A percentile compares a stretch with the other conserved stretches of the same genome.
Evolutionary conservation across 2,329 filamentous ascomycete genomes (phyloP).

Genomic region (Colletotrichum simmondsii): DNA sequence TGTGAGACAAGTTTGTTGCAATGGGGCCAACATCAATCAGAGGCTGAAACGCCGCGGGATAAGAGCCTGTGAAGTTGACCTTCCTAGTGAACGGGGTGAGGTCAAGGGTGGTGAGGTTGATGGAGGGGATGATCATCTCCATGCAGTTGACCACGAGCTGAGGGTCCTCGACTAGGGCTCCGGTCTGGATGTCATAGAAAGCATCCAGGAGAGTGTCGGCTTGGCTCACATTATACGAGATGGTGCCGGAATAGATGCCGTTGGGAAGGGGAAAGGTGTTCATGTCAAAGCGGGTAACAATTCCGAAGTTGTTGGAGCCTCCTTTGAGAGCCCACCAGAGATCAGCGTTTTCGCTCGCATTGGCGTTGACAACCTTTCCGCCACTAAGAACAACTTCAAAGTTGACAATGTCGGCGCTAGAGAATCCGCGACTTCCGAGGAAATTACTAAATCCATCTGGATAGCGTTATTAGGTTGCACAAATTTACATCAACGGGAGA

Average conservation of each 20-base stretch:
- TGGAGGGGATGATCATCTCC: conserved; percentile 33
- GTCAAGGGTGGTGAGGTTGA: conserved; percentile 1
- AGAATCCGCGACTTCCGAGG: not conserved
- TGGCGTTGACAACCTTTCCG: conserved; percentile 27
- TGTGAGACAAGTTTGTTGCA: not conserved
- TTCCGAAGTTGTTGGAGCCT: conserved; percentile 34
- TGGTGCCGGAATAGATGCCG: not conserved
- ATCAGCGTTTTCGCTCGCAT: conserved; percentile 10
- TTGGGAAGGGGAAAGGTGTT: not conserved
- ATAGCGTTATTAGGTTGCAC: not conserved
- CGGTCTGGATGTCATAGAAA: conserved; percentile 36
- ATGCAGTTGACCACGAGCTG: conserved; percentile 15
- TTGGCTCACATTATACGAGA: conserved; percentile 17
- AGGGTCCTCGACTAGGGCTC: conserved; percentile 37
- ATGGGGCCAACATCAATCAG: not conserved
- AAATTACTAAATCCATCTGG: not conserved
- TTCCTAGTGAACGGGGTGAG: not conserved
- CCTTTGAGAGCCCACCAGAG: conserved; percentile 33
- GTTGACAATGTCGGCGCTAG: conserved; percentile 28
- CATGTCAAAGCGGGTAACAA: conserved; percentile 20
- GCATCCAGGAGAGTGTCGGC: conserved; percentile 19
- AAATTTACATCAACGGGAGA: not conserved
- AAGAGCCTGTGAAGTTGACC: not conserved
- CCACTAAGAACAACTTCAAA: conserved; percentile 29
- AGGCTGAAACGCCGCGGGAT: not conserved